phyloP scores from a whole-genome alignment of 768 basidiomycete species.

The Tylopilus vinaceipallidus region DNA sequence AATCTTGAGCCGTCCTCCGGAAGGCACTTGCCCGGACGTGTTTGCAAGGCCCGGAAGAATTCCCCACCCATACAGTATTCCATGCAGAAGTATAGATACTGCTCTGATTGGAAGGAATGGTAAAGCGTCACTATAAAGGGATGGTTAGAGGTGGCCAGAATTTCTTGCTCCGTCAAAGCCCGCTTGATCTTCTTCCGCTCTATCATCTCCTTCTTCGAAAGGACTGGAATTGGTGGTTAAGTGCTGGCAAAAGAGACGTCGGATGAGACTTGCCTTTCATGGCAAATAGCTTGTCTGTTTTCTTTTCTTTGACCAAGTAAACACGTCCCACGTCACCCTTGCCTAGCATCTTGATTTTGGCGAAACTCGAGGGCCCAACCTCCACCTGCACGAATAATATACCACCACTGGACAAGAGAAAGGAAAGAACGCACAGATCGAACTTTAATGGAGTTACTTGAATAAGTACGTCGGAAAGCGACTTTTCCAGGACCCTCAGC shows the following conservation, averaged over 20 bases:
- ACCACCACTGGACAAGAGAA: neutral
- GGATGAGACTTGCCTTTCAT: slow-evolving; percentile 84
- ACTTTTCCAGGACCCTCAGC: slow-evolving; percentile 55
- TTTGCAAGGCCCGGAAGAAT: slow-evolving; percentile 97
- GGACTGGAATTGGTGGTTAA: slow-evolving; percentile 54
- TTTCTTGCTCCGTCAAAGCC: slow-evolving; percentile 97
- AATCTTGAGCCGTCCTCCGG: slow-evolving; percentile 94
- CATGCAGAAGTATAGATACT: slow-evolving; percentile 98
- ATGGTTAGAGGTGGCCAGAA: slow-evolving; percentile 96
- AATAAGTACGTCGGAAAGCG: slow-evolving; percentile 92
- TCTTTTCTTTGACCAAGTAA: slow-evolving; percentile 98
- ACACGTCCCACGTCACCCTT: slow-evolving; percentile 99
- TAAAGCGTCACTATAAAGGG: slow-evolving; percentile 99
- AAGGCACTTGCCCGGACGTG: slow-evolving; percentile 94
- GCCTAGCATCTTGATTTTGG: slow-evolving; percentile 97
- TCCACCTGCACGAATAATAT: slow-evolving; percentile 60
- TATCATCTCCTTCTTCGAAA: slow-evolving; percentile 99
- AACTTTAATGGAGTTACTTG: slow-evolving; percentile 96
- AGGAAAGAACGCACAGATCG: slow-evolving; percentile 56
- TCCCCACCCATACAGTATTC: slow-evolving; percentile 99
- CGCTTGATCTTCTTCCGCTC: slow-evolving; percentile 99
- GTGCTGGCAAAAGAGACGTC: slow-evolving; percentile 1
- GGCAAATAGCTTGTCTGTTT: slow-evolving; percentile 91
- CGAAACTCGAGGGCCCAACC: slow-evolving; percentile 90
- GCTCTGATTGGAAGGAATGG: slow-evolving; percentile 98